Evolutionary conservation across 495 filamentous ascomycete genomes (phyloP).

Genomic region (Aspergillus olivimuriae): DNA sequence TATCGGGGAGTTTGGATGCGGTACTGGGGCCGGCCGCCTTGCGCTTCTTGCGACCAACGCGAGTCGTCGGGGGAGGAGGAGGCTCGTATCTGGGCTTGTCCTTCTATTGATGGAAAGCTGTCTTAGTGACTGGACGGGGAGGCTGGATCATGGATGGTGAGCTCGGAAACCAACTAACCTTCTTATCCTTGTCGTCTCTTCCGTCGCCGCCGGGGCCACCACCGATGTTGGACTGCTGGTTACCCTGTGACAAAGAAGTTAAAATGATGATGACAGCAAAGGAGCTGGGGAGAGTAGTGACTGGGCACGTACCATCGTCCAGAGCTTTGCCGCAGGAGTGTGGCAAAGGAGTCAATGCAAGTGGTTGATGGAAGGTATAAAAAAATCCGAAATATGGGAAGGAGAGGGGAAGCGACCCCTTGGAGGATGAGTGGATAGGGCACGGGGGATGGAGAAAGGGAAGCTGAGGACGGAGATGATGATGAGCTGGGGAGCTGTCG

Average conservation of each 20-base stretch:
- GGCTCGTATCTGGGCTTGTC: conserved; percentile 99
- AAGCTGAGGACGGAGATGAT: conserved; percentile 9
- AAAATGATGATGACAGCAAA: conserved; percentile 17
- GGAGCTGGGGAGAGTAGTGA: conserved; percentile 2
- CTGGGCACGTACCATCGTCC: conserved; percentile 31
- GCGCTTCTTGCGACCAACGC: conserved; percentile 97
- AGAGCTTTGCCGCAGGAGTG: background rate
- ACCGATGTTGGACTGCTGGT: conserved; percentile 84
- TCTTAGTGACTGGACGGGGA: conserved; percentile 9
- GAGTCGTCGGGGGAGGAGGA: conserved; percentile 91
- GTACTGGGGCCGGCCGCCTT: conserved; percentile 87
- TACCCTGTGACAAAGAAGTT: conserved; percentile 35
- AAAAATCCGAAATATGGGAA: no score
- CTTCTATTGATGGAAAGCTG: conserved; percentile 54
- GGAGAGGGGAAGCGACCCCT: background rate
- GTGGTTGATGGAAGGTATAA: no score
- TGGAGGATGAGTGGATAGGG: background rate
- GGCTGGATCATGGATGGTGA: background rate
- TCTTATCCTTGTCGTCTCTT: conserved; percentile 87
- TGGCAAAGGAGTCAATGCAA: no score
- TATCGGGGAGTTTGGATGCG: conserved; percentile 85
- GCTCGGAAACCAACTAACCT: conserved; percentile 54
- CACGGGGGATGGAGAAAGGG: conserved; percentile 3
- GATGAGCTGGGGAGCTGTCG: conserved; percentile 16
- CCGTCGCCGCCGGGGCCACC: conserved; percentile 64